Conservation (phyloP, 2,329 filamentous ascomycete genomes). For the Fusarium temperatum region DNA sequence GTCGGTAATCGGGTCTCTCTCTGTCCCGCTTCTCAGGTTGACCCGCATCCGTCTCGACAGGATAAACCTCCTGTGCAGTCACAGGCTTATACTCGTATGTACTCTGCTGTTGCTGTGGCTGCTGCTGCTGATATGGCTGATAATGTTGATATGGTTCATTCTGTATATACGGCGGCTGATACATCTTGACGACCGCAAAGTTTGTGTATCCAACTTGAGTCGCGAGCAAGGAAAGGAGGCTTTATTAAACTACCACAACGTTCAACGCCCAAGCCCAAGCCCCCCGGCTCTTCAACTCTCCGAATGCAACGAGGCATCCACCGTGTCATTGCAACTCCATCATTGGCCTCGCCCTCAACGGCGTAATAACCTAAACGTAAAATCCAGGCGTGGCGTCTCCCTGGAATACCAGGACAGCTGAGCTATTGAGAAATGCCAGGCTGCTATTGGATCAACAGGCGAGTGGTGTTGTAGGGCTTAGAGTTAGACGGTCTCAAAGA, state of each 20-base stretch:
- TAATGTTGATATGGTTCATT: background rate
- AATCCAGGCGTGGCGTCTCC: conserved; percentile 13
- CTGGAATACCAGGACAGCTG: background rate
- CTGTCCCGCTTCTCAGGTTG: background rate
- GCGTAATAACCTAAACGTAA: background rate
- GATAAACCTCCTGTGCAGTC: conserved; percentile 5
- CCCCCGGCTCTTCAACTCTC: conserved; percentile 13
- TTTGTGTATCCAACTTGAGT: background rate
- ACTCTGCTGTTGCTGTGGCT: background rate
- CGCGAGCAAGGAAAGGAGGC: background rate
- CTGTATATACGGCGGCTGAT: conserved; percentile 18
- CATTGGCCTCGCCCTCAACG: conserved; percentile 2
- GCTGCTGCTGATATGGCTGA: background rate
- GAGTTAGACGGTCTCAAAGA: background rate
- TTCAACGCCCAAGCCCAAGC: background rate
- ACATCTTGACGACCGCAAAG: background rate
- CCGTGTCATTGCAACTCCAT: background rate
- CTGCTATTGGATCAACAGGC: conserved; percentile 9
- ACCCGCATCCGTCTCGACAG: conserved; percentile 1
- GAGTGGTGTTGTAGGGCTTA: conserved; percentile 19
- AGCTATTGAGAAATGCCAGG: background rate
- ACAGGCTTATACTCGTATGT: conserved; percentile 26
- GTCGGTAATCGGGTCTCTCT: conserved; percentile 31
- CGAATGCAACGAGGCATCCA: background rate
- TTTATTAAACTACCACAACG: conserved; percentile 17